Percentiles rank a stretch among this genome's conserved stretches.
Conservation (phyloP, 352 stramenopile species). For the Globisporangium radiosum region DNA sequence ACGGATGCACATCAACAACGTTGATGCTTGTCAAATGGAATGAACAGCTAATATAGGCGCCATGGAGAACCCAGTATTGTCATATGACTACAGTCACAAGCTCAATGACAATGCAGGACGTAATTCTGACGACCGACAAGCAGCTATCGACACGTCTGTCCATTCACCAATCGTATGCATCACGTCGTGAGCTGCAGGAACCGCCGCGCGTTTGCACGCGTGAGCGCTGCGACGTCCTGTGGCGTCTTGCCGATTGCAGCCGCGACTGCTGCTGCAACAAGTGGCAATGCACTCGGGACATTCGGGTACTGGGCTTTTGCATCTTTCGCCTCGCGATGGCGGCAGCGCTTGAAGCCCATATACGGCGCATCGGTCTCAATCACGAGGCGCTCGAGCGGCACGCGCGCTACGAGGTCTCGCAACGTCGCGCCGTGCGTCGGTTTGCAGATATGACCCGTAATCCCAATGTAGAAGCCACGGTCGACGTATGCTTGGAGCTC, state of each 20-base stretch:
- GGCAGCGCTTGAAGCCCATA: conserved; percentile 81
- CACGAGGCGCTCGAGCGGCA: conserved; percentile 80
- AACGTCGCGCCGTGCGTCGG: conserved; percentile 44
- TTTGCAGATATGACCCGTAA: conserved; percentile 90
- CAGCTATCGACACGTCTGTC: no score
- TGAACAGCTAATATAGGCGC: no score
- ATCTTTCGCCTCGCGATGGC: conserved; percentile 22
- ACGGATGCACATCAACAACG: no score
- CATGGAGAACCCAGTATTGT: no score
- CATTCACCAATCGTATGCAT: no score
- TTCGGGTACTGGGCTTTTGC: conserved; percentile 76
- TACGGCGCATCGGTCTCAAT: conserved; percentile 92
- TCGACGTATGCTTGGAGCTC: conserved; percentile 74
- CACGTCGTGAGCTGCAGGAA: conserved; percentile 42
- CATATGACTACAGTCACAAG: no score
- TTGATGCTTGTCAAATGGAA: no score
- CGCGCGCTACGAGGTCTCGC: conserved; percentile 40
- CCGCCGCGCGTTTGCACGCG: conserved; percentile 54
- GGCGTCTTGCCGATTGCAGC: conserved; percentile 31
- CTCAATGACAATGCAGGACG: no score
- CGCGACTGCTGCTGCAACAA: conserved; percentile 52
- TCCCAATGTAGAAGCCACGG: conserved; percentile 84
- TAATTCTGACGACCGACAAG: no score
- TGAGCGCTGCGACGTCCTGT: conserved; percentile 55
- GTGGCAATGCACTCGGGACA: conserved; percentile 57